Evolutionary conservation across 2,329 filamentous ascomycete species (phyloP), one percentile per base, ranked within the genome.

Genomic region (Colletotrichum lini): DNA sequence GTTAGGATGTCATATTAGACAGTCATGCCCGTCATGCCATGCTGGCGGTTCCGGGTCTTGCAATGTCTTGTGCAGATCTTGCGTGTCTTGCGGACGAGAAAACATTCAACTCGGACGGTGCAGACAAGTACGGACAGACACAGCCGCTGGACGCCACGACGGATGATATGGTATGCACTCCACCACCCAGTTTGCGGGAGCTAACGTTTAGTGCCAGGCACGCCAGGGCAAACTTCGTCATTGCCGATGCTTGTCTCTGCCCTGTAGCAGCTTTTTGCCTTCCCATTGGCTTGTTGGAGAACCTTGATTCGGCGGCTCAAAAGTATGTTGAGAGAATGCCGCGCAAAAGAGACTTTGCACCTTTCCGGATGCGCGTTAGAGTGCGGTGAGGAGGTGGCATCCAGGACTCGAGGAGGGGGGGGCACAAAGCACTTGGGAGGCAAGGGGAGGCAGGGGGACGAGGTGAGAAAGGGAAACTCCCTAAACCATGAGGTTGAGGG

Each of bases 191-290:
- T 30, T 40, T 23, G 18, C 69, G 69, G 69, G 65, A 72, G 49
- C 69, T 69, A 72, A 58, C 23, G 45, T 42, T 45, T 72, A 72
- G 65, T 72, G 58, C 53, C 69, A 69, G 65, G 65, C 26, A 64
- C 69, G 65, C 53, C 68, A 64, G 69, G 65, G 65, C 69, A 72
- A 64, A 59, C 69, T 69, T 72, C 57, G 40, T n/a, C 42, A 44
- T 23, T 50, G 18, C 50, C 65, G 30, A n/a, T 63, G 57, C 52
- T 59, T 63, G 57, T 26, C 35, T 40, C 26, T 45, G n/a, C n/a
- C 23, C 40, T 45, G 42, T 26, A 18, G n/a, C 35, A 40, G 9
- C 38, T 15, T n/a, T 56, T 18, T 21, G n/a, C 38, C 9, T 40
- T 15, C 56, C 38, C 23, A 68, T 71, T 63, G 64, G 67, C n/a